Evolutionary conservation across 306 rosid genomes (phyloP), one percentile per base, ranked within the genome.

Genomic region (Echinosophora koreensis): DNA sequence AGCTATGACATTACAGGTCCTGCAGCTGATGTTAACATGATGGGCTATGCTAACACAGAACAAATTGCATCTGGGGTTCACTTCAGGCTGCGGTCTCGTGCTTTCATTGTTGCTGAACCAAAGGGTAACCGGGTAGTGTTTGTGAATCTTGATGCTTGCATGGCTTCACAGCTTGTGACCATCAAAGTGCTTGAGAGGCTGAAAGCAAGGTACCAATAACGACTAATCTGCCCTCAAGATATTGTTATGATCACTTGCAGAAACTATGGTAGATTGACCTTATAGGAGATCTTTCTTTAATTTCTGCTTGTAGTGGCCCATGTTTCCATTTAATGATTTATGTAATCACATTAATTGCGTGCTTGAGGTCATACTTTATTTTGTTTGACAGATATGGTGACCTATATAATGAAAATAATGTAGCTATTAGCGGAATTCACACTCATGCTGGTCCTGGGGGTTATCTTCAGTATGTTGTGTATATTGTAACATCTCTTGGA

Each of bases 391-490:
- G 98, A 84, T 92, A 92, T 67, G 97, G 97, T 70, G 90, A 89
- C 77, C 82, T 95, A 16, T 95, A 95, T 65, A 95, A 92, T 5
- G 97, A 90, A 82, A 86, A 92, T 13, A 95, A 95, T 80, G 97
- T 95, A 11, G 98, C 97, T 65, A 92, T 95, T 71, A 95, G 97
- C 74, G 98, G 98, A 86, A 95, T 88, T 82, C 98, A 95, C 85
- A 95, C 98, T 4, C 98, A 95, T 74, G 95, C 93, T 50, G 98
- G 98, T 35, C 98, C 98, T 15, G 98, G 98, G 52, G 98, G 98
- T 58, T 95, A 90, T 89, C 97, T 95, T 35, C 98, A 95, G 78
- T 92, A 95, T 82, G 85, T 95, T 59, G 85, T 89, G 32, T 95
- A 95, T 79, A 81, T 92, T 71, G 90, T 95, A 52, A 95, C 98